Evolutionary conservation across 208 protist genomes (phyloP), one percentile per base, ranked within the genome.

Genomic region (Leishmania arabica): DNA sequence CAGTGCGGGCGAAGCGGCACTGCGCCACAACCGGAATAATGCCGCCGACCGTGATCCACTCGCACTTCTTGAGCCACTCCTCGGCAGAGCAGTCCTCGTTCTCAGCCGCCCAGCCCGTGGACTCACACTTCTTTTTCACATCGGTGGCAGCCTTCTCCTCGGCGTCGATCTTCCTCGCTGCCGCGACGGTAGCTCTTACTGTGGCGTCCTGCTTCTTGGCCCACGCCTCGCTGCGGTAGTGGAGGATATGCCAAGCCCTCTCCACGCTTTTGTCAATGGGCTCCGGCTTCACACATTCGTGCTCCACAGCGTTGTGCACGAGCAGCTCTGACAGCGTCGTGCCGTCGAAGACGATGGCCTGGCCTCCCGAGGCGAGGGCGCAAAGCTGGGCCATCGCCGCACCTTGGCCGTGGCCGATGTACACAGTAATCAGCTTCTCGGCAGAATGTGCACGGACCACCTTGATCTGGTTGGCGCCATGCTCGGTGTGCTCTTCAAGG

Each of bases 401-500:
- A 31, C 88, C 88, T 68, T 86, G 81, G 75, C 79, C 86, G 84
- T 92, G 88, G 68, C 88, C 88, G 19, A 89, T 68, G 88, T 88
- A 92, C 17, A 92, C 54, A 15, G 88, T 92, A n/a, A 65, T 78
- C 78, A 71, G 68, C 74, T 51, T 45, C 24, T 79, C 80, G n/a
- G 81, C 77, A 27, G n/a, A 9, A 21, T 66, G 54, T 24, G 83
- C 77, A 64, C 62, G 68, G 74, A 56, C 56, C 24, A 88, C 82
- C 76, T 85, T 89, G 72, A 68, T 81, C 45, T 77, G 65, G 78
- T 82, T 84, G 77, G 89, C 81, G 75, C 86, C 86, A 42, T 77
- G 53, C 82, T 92, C 88, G 42, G 53, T 73, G 84, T 77, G 86
- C 78, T 80, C 78, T n/a, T 92, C 88, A n/a, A 92, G 88, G 84